Evolutionary conservation across 257 asterid species (phyloP).

Genomic region (Plectranthus barbatus): DNA sequence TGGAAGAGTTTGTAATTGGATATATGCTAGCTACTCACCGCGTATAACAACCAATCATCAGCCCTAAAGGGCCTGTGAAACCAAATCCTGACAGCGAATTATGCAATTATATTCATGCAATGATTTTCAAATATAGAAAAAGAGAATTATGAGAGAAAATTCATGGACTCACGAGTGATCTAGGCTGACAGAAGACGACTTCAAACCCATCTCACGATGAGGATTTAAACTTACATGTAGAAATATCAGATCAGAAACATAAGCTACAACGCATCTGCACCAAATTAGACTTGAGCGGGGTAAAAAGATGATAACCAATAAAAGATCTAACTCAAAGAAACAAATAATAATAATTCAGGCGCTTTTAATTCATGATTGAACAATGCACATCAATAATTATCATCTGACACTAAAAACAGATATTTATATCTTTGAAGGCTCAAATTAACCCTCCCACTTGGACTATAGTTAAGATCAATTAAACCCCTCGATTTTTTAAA

Average conservation of each 20-base stretch:
- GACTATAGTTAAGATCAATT: too few relatives aligned
- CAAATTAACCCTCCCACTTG: too few relatives aligned
- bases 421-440: too few relatives aligned
- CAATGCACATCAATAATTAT: too few relatives aligned
- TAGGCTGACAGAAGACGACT: slow-evolving; percentile 59
- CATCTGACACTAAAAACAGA: background rate
- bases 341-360: too few relatives aligned
- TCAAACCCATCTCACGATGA: slow-evolving; percentile 66
- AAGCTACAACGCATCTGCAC: slow-evolving; percentile 85
- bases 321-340: background rate
- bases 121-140: too few relatives aligned
- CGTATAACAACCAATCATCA: slow-evolving; percentile 94
- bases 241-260: slow-evolving; percentile 82
- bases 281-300: slow-evolving; percentile 7
- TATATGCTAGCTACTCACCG: slow-evolving; percentile 63
- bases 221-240: slow-evolving; percentile 71
- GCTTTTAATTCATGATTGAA: too few relatives aligned
- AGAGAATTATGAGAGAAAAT: too few relatives aligned
- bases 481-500: too few relatives aligned
- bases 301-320: background rate
- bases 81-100: slow-evolving; percentile 64
- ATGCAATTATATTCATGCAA: background rate
- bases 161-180: slow-evolving; percentile 77
- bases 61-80: slow-evolving; percentile 84
- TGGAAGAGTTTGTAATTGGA: background rate